Conservation (phyloP, 2,329 filamentous ascomycete genomes). For the Penicillium palitans region DNA sequence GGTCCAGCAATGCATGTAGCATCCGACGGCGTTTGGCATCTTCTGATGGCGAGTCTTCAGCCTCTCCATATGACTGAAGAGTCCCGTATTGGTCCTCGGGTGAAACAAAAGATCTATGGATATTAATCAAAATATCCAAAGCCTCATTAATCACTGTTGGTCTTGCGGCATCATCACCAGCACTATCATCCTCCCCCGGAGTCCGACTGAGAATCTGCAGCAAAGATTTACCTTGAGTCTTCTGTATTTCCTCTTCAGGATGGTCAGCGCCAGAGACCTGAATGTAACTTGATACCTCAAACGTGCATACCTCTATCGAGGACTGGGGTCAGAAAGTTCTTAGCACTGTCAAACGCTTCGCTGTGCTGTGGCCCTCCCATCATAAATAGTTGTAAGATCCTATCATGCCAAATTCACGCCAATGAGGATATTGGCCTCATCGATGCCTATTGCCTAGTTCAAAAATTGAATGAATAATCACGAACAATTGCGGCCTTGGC, state of each 20-base stretch:
- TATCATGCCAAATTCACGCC: background rate
- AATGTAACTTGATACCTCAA: slow-evolving; percentile 15
- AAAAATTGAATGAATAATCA: slow-evolving; percentile 9
- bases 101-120: slow-evolving; percentile 39
- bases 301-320: slow-evolving; percentile 43
- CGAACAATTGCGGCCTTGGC: slow-evolving; percentile 1
- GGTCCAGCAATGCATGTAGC: slow-evolving; percentile 44
- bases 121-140: slow-evolving; percentile 35
- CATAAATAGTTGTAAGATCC: background rate
- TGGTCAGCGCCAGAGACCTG: slow-evolving; percentile 30
- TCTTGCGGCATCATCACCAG: slow-evolving; percentile 25
- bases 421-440: background rate
- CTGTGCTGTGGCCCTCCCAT: slow-evolving; percentile 32
- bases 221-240: slow-evolving; percentile 36
- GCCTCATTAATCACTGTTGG: slow-evolving; percentile 35
- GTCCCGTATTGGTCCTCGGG: slow-evolving; percentile 16
- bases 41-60: slow-evolving; percentile 37
- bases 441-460: background rate
- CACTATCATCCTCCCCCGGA: slow-evolving; percentile 3
- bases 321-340: slow-evolving; percentile 40
- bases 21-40: slow-evolving; percentile 44
- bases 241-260: slow-evolving; percentile 42
- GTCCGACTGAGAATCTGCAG: slow-evolving; percentile 34
- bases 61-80: slow-evolving; percentile 1
- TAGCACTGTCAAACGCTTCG: slow-evolving; percentile 37